Base-by-base conservation (phyloP, 805 yeast species). In the Wickerhamiella domercqiae region DNA sequence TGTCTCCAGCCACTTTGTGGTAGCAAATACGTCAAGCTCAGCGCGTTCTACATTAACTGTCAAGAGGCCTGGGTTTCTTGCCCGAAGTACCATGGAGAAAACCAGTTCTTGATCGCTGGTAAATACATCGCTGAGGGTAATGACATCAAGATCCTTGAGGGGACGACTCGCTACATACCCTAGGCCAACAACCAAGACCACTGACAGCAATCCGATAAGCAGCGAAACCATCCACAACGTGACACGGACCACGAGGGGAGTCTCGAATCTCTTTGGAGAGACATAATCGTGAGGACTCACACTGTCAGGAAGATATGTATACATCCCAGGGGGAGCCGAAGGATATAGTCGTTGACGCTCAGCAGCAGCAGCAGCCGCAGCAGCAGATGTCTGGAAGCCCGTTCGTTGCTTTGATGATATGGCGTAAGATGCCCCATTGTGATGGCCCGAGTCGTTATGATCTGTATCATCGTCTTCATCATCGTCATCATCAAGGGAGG, bases 11-110 rank as follows among this genome's bases (percentile, higher is more conserved):
- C 49, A 45, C 13, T 44, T 39, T 7, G 58, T 43, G 22, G 55
- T 54, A 2, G 63, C 96, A 62, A 87, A 87, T 2, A 87, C 64
- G 54, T 87, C 96, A 30, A 87, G 56, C 46, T 81, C 87, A 7
- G 77, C 75, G 11, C 73, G 71, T 30, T 64, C 62, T 2, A 86
- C 64, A 2, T 63, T 60, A 4, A 84, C 71, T 2, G 78, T 66
- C 46, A 84, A 64, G 57, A 86, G 69, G 0, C 96, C 94, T 0
- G 95, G 95, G 54, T 87, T 87, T 48, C 76, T 71, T 0, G 93
- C 93, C 41, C 73, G 78, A 17, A 83, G 71, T 2, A 71, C 69
- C 48, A 87, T 60, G 52, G 78, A 81, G 60, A 87, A 83, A 1
- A 84, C 69, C 34, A 87, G 61, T 52, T 83, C 96, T 50, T 84